A percentile compares a stretch with the other conserved stretches of the same genome.
Conservation (phyloP, 1,284 basidiomycete species). For the Afroboletus lepidellus region DNA sequence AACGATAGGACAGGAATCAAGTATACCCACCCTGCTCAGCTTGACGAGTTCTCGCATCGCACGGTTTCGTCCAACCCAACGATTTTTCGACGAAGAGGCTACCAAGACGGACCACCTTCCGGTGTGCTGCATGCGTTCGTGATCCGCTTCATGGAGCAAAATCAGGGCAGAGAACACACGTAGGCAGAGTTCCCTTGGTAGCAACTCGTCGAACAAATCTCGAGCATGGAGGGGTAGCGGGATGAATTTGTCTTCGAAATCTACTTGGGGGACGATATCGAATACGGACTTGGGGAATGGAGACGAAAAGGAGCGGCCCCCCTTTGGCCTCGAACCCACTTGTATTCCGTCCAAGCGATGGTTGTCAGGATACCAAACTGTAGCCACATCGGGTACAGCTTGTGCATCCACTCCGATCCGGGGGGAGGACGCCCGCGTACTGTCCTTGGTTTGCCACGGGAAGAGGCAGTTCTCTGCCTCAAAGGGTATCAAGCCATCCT, state of each 20-base stretch:
- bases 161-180: constrained; percentile 58
- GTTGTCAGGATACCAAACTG: constrained; percentile 15
- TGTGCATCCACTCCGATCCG: constrained; percentile 30
- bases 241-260: constrained; percentile 46
- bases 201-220: constrained; percentile 62
- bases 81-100: constrained; percentile 54
- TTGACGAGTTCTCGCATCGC: constrained; percentile 78
- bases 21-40: constrained; percentile 67
- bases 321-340: constrained; percentile 42
- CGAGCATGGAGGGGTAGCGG: constrained; percentile 45
- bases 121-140: constrained; percentile 40
- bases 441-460: constrained; percentile 44
- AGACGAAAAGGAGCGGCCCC: constrained; percentile 62
- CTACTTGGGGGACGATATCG: constrained; percentile 49
- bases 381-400: constrained; percentile 14
- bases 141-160: constrained; percentile 53
- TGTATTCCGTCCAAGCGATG: constrained; percentile 14
- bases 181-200: constrained; percentile 76
- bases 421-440: constrained; percentile 28
- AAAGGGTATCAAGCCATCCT: constrained; percentile 17
- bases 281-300: constrained; percentile 58
- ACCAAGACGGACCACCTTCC: constrained; percentile 57
- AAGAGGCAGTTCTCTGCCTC: constrained; percentile 40
- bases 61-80: constrained; percentile 71
- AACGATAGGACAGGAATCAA: constrained; percentile 20